Evolutionary conservation across 208 protist genomes (phyloP).

Genomic region (Leishmania gerbilli): DNA sequence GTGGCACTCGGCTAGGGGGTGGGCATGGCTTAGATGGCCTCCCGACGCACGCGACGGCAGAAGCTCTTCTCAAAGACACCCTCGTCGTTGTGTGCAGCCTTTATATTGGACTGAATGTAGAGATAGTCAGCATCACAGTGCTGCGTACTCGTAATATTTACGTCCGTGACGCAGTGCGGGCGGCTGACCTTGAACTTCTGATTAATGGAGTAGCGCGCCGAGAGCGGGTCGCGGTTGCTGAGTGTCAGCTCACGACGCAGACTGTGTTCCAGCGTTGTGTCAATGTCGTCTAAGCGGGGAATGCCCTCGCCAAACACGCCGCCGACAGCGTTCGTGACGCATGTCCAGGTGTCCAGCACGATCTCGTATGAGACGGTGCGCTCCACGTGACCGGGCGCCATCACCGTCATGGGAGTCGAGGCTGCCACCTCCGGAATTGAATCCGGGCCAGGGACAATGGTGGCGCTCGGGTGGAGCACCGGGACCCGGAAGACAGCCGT

Average conservation of each 20-base stretch:
- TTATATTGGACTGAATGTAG: slow-evolving; percentile 49
- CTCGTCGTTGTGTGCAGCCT: slow-evolving; percentile 40
- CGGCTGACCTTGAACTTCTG: slow-evolving; percentile 57
- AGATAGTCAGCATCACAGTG: slow-evolving; percentile 47
- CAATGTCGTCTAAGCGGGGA: slow-evolving; percentile 64
- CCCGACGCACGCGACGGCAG: slow-evolving; percentile 41
- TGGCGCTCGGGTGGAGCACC: slow-evolving; percentile 19
- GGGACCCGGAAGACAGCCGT: slow-evolving; percentile 39
- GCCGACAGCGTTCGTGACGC: slow-evolving; percentile 53
- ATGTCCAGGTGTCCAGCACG: slow-evolving; percentile 52
- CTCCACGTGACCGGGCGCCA: slow-evolving; percentile 38
- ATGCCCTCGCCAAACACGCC: slow-evolving; percentile 70
- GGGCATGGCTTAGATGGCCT: slow-evolving; percentile 33
- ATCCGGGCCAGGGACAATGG: slow-evolving; percentile 25
- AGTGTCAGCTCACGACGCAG: slow-evolving; percentile 55
- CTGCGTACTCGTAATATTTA: slow-evolving; percentile 47
- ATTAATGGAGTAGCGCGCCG: slow-evolving; percentile 46
- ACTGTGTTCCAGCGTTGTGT: slow-evolving; percentile 71
- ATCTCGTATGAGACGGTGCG: slow-evolving; percentile 56
- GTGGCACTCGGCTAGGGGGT: neutral
- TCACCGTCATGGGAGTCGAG: slow-evolving; percentile 46
- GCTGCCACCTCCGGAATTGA: slow-evolving; percentile 44
- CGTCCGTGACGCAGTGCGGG: slow-evolving; percentile 43
- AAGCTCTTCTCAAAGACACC: slow-evolving; percentile 57
- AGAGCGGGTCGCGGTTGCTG: slow-evolving; percentile 66